A percentile compares a stretch with the other conserved stretches of the same genome.
phyloP scores from a whole-genome alignment of 139 green algal species.

The Trebouxia sp. region DNA sequence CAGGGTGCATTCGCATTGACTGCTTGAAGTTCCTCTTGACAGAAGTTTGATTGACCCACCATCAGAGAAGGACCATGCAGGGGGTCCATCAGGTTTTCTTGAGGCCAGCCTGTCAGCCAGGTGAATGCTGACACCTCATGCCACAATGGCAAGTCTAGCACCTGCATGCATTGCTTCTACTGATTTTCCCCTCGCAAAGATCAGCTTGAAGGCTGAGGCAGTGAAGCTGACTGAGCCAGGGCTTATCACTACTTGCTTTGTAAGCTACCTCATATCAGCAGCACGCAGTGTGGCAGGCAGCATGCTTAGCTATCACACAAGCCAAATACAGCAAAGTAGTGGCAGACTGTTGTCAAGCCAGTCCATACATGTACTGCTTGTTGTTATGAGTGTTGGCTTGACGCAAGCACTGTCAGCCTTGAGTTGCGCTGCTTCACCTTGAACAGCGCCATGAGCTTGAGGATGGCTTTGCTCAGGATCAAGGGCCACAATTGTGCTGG shows the following conservation, averaged over 20 bases:
- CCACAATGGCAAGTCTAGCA: constrained; percentile 48
- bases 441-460: constrained; percentile 67
- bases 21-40: too few species aligned
- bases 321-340: too few species aligned
- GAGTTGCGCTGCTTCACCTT: background rate
- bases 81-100: constrained; percentile 65
- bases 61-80: constrained; percentile 31
- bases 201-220: too few species aligned
- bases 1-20: too few species aligned
- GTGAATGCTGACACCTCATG: constrained; percentile 66
- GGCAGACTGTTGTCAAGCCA: background rate
- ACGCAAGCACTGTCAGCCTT: background rate
- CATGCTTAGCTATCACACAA: too few species aligned
- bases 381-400: too few species aligned
- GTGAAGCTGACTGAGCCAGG: background rate
- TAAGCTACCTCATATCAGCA: background rate
- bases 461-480: constrained; percentile 75
- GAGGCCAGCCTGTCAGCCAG: constrained; percentile 74
- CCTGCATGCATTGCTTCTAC: constrained; percentile 23
- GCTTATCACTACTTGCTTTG: background rate
- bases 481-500: constrained; percentile 82
- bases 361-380: too few species aligned
- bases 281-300: background rate
- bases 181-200: too few species aligned
- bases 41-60: too few species aligned